Evolutionary conservation across 768 basidiomycete species (phyloP).

Genomic region (Collybia nuda): DNA sequence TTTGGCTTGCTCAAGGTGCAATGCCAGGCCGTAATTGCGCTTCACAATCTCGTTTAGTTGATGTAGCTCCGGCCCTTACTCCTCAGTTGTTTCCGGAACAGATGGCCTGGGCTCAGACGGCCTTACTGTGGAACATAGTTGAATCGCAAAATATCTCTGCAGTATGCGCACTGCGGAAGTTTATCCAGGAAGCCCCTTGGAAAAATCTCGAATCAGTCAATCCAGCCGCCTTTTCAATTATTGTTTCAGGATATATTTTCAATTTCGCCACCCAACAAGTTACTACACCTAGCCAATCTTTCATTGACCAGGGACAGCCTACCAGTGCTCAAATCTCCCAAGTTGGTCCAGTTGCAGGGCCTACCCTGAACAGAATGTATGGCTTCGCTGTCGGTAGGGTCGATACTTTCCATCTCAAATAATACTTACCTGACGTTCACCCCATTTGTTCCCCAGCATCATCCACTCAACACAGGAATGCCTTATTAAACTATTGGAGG

Average conservation of each 20-base stretch:
- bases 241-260: constrained; percentile 51
- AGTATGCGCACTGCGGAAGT: constrained; percentile 40
- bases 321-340: constrained; percentile 40
- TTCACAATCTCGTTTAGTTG: constrained; percentile 52
- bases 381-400: constrained; percentile 55
- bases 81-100: constrained; percentile 41
- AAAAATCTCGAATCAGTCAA: constrained; percentile 26
- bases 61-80: constrained; percentile 47
- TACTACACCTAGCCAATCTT: constrained; percentile 40
- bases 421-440: constrained; percentile 1
- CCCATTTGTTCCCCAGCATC: constrained; percentile 41
- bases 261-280: constrained; percentile 61
- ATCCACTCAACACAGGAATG: constrained; percentile 47
- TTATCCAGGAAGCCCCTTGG: constrained; percentile 53
- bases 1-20: constrained; percentile 52
- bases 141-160: constrained; percentile 45
- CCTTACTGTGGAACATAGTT: constrained; percentile 60
- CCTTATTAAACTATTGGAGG: constrained; percentile 56
- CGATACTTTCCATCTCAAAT: not conserved
- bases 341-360: constrained; percentile 35
- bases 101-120: constrained; percentile 56
- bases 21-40: constrained; percentile 45
- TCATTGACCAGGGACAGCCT: constrained; percentile 46
- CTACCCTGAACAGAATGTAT: constrained; percentile 58
- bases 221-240: constrained; percentile 35